phyloP scores from a whole-genome alignment of 2,329 filamentous ascomycete species.

The Cladorrhinum sp. region DNA sequence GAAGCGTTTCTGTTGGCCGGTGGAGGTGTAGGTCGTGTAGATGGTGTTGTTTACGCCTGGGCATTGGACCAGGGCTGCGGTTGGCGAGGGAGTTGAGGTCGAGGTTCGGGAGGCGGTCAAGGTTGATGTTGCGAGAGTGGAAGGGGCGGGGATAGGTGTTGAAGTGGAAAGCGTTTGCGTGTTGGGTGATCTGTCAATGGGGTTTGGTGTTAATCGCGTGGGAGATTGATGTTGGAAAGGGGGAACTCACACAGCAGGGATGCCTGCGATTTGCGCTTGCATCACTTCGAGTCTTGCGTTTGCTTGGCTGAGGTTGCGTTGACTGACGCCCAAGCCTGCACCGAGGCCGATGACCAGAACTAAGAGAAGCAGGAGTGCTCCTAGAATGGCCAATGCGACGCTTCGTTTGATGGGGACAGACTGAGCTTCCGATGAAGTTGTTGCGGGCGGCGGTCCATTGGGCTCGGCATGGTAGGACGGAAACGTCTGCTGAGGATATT shows the following conservation, averaged over 20 bases:
- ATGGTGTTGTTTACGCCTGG: constrained; percentile 28
- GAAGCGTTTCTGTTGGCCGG: constrained; percentile 22
- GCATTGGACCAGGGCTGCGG: constrained; percentile 21
- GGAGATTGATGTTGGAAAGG: background rate
- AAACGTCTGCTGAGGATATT: constrained; percentile 3
- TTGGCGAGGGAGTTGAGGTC: constrained; percentile 1
- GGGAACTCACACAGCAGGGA: background rate
- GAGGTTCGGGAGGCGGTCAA: background rate
- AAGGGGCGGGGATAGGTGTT: background rate
- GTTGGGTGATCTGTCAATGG: background rate
- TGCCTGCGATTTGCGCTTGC: constrained; percentile 1
- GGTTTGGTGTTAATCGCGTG: too few relatives aligned
- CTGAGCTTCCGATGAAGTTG: background rate
- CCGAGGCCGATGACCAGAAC: constrained; percentile 29
- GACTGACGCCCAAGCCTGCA: constrained; percentile 31
- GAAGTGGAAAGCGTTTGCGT: background rate
- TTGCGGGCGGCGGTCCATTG: background rate
- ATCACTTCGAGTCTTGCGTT: constrained; percentile 23
- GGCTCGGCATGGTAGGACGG: background rate
- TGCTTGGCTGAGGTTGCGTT: constrained; percentile 24
- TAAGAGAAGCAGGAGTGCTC: constrained; percentile 22
- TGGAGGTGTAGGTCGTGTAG: constrained; percentile 24
- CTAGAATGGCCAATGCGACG: constrained; percentile 21
- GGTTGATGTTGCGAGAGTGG: constrained; percentile 2
- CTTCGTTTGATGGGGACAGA: constrained; percentile 23